phyloP scores from a whole-genome alignment of 2,329 filamentous ascomycete genomes.

The Xylaria sp. region DNA sequence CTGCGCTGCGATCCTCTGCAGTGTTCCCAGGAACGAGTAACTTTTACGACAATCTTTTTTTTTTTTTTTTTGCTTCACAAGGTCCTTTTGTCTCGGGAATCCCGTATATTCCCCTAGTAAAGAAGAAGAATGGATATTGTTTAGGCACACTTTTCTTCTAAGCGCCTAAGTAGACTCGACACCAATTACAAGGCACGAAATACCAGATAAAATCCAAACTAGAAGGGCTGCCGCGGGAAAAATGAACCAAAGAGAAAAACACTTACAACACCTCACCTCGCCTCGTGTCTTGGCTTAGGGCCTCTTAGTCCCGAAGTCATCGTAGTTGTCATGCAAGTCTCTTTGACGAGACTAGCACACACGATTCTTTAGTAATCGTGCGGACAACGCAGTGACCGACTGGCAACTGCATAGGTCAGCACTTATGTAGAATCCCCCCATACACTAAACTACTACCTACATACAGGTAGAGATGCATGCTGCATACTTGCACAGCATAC shows the following conservation, averaged over 20 bases:
- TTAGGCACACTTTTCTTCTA: not conserved
- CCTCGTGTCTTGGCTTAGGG: conserved; percentile 9
- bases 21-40: conserved; percentile 20
- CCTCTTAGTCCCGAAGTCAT: not conserved
- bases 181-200: not conserved
- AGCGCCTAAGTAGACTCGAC: not conserved
- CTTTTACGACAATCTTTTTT: not conserved
- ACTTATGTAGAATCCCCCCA: conserved; percentile 11
- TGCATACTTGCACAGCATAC: not conserved
- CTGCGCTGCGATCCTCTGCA: not conserved
- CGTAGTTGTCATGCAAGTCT: conserved; percentile 7
- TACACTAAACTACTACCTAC: not conserved
- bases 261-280: not conserved
- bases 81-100: not conserved
- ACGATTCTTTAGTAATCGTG: conserved; percentile 28
- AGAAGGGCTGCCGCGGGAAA: not conserved
- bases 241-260: not conserved
- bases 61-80: not conserved
- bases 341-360: conserved; percentile 6
- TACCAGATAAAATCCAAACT: not conserved
- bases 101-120: not conserved
- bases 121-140: not conserved
- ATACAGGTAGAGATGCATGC: not conserved
- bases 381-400: conserved; percentile 22
- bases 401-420: conserved; percentile 11